Percentiles rank a stretch among this genome's conserved stretches.
phyloP scores from a whole-genome alignment of 2,329 filamentous ascomycete species.

The Aspergillus pseudotamarii region DNA sequence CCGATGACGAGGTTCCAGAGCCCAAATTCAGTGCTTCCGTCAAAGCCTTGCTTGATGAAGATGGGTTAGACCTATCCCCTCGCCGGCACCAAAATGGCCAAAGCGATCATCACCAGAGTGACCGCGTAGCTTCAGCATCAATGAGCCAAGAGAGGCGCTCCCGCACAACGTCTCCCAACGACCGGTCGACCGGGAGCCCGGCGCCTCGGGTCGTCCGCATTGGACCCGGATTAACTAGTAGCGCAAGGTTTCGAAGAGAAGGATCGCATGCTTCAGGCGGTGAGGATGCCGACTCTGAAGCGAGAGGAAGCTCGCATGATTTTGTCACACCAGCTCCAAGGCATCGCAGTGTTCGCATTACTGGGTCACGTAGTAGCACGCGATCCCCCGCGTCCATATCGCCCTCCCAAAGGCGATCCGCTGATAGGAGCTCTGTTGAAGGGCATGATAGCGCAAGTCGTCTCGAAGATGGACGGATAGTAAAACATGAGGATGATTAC shows the following conservation, averaged over 20 bases:
- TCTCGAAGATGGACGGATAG: slow-evolving; percentile 36
- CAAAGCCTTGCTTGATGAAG: slow-evolving; percentile 72
- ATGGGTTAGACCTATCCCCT: slow-evolving; percentile 54
- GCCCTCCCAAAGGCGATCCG: slow-evolving; percentile 37
- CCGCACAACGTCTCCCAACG: slow-evolving; percentile 40
- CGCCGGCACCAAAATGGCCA: slow-evolving; percentile 35
- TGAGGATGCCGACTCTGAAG: slow-evolving; percentile 33
- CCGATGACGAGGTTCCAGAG: slow-evolving; percentile 88
- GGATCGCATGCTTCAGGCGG: slow-evolving; percentile 42
- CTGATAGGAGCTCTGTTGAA: slow-evolving; percentile 31
- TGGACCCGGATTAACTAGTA: slow-evolving; percentile 33
- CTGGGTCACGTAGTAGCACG: slow-evolving; percentile 44
- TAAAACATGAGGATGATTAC: slow-evolving; percentile 38
- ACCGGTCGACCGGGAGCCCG: slow-evolving; percentile 45
- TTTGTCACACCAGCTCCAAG: slow-evolving; percentile 52
- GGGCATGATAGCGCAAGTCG: slow-evolving; percentile 38
- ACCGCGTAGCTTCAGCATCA: slow-evolving; percentile 28
- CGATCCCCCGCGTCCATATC: slow-evolving; percentile 44
- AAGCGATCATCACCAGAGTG: slow-evolving; percentile 26
- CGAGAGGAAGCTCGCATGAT: slow-evolving; percentile 33
- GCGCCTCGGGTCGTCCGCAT: slow-evolving; percentile 46
- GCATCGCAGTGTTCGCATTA: slow-evolving; percentile 46
- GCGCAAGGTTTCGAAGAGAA: slow-evolving; percentile 38
- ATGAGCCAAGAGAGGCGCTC: slow-evolving; percentile 37
- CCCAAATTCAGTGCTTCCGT: slow-evolving; percentile 92